Conservation (phyloP, 192 early-diverging fungal species). For the Neocallimastix lanati region DNA sequence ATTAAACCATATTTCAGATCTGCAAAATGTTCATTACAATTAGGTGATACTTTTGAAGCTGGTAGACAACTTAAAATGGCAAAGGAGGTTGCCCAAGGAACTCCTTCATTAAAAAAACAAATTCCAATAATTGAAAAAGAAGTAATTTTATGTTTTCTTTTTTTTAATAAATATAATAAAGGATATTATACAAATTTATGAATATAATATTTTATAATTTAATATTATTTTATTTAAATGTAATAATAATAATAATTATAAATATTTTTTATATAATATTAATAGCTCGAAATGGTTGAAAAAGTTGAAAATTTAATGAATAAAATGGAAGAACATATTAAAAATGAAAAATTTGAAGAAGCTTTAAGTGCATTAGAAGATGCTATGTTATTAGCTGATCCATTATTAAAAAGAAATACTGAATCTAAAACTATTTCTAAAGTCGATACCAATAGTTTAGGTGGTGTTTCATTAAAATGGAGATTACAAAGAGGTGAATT, state of each 20-base stretch:
- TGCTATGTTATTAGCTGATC: neutral
- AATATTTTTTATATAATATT: no score
- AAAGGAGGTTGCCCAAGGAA: neutral
- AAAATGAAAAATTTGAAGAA: neutral
- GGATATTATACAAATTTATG: no score
- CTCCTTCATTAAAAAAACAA: neutral
- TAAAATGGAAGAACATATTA: neutral
- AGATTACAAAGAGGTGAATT: slow-evolving; percentile 41
- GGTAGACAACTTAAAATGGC: neutral
- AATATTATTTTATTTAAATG: no score
- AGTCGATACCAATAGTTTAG: neutral
- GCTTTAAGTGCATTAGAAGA: neutral
- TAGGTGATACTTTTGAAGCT: slow-evolving; percentile 50
- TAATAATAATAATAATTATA: no score
- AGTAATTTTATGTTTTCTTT: no score
- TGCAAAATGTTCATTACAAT: slow-evolving; percentile 49
- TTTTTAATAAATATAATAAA: no score
- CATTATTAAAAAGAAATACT: neutral
- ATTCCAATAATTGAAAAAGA: neutral
- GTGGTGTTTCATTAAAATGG: slow-evolving; percentile 33
- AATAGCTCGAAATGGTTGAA: neutral
- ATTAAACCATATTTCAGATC: slow-evolving; percentile 47
- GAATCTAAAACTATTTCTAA: neutral
- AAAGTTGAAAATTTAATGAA: neutral
- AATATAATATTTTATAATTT: no score